Conservation (phyloP, 352 stramenopile species). For the Globisporangium paddicum region DNA sequence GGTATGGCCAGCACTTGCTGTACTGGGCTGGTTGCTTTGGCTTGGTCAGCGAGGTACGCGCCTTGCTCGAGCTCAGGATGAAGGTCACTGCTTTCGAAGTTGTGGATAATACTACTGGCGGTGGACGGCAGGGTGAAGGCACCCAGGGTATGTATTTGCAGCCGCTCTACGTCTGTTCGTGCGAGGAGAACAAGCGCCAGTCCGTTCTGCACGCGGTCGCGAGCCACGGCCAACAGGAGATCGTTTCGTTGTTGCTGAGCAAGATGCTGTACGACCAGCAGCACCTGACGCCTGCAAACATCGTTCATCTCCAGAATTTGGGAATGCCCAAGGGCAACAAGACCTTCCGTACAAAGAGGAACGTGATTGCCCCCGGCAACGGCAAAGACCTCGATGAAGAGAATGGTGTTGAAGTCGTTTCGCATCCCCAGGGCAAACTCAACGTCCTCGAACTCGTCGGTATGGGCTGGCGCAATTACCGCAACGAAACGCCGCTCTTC, state of each 20-base stretch:
- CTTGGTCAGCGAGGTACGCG: conserved; percentile 41
- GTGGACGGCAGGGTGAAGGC: too few relatives aligned
- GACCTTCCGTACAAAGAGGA: conserved; percentile 1
- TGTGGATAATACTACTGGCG: background rate
- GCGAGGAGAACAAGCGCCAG: conserved; percentile 57
- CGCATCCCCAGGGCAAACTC: conserved; percentile 9
- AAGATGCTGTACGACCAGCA: conserved; percentile 42
- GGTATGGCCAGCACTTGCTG: conserved; percentile 73
- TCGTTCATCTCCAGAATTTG: background rate
- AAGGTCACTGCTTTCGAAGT: conserved; percentile 5
- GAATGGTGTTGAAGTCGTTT: background rate
- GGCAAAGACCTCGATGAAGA: background rate
- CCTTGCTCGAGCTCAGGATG: conserved; percentile 37
- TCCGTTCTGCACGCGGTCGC: conserved; percentile 60
- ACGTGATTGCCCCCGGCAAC: conserved; percentile 15
- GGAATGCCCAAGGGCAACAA: background rate
- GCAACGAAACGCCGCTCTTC: conserved; percentile 64
- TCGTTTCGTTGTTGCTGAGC: conserved; percentile 43
- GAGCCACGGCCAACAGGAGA: conserved; percentile 44
- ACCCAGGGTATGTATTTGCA: conserved; percentile 20
- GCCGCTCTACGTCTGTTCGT: conserved; percentile 60
- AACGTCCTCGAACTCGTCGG: conserved; percentile 19
- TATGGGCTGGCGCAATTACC: conserved; percentile 63
- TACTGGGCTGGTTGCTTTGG: conserved; percentile 76
- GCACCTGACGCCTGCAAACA: conserved; percentile 8